A percentile compares a stretch with the other conserved stretches of the same genome.
Conservation (phyloP, 495 filamentous ascomycete species). For the Aspergillus bertholletiae region DNA sequence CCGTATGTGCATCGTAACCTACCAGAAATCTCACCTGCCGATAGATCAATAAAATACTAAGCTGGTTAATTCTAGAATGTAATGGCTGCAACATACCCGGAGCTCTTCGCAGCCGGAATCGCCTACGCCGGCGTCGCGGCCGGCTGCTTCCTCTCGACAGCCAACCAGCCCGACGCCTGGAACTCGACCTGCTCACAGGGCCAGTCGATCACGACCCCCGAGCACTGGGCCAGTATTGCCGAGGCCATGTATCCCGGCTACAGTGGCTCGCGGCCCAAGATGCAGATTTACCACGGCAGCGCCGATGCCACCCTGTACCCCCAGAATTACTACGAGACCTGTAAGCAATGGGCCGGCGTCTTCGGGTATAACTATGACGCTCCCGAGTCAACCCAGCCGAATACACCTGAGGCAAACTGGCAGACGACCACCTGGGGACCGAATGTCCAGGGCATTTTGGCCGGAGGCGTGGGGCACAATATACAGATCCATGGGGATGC, state of each 20-base stretch:
- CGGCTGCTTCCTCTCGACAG: slow-evolving; percentile 52
- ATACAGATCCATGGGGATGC: slow-evolving; percentile 45
- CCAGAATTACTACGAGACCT: slow-evolving; percentile 49
- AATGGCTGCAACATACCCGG: slow-evolving; percentile 54
- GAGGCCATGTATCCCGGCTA: slow-evolving; percentile 52
- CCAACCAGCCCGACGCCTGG: slow-evolving; percentile 33
- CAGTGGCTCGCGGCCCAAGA: slow-evolving; percentile 48
- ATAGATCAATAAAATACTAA: background rate
- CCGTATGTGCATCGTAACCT: slow-evolving; percentile 13
- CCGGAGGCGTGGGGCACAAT: slow-evolving; percentile 45
- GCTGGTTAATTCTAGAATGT: slow-evolving; percentile 36
- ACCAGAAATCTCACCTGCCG: background rate
- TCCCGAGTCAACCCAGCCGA: slow-evolving; percentile 27
- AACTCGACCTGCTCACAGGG: slow-evolving; percentile 48
- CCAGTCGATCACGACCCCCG: slow-evolving; percentile 36
- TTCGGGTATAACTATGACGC: slow-evolving; percentile 29
- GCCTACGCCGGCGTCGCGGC: slow-evolving; percentile 59
- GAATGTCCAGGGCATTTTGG: slow-evolving; percentile 47
- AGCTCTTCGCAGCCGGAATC: slow-evolving; percentile 53
- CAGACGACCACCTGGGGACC: slow-evolving; percentile 48
- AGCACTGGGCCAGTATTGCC: slow-evolving; percentile 50
- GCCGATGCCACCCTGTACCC: slow-evolving; percentile 47
- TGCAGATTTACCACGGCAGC: slow-evolving; percentile 55
- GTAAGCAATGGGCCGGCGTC: slow-evolving; percentile 56
- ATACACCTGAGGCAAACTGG: slow-evolving; percentile 39